These are phyloP conservation scores for Suillus weaverae DNA, from an alignment of 768 basidiomycete species.

Conservation along the genomic window DNA sequence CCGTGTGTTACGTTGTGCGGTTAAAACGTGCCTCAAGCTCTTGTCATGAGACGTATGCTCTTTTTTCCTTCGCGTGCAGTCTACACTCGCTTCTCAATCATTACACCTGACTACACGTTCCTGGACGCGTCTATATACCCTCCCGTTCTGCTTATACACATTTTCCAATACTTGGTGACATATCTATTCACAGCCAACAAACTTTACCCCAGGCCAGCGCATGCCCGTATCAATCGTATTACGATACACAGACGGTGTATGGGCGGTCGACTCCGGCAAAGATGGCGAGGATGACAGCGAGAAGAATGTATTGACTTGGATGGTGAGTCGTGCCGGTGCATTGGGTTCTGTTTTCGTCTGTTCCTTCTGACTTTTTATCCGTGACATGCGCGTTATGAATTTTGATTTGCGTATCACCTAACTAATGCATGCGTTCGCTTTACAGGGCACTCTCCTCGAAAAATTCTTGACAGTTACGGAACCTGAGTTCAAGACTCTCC, in stretches of 20 bases:
- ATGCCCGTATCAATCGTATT: slow-evolving; percentile 73
- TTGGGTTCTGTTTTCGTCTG: not conserved
- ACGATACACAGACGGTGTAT: slow-evolving; percentile 63
- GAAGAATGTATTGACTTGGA: slow-evolving; percentile 74
- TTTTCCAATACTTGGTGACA: slow-evolving; percentile 2
- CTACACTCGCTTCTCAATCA: not conserved
- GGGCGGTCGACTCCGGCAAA: slow-evolving; percentile 61
- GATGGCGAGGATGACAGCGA: slow-evolving; percentile 41
- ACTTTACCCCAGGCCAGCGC: slow-evolving; percentile 77
- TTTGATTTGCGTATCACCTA: not conserved
- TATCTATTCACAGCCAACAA: slow-evolving; percentile 42
- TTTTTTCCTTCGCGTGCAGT: not conserved
- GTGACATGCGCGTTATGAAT: not conserved
- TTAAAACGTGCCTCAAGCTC: not conserved
- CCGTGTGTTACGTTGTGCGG: not conserved
- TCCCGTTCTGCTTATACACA: not conserved
- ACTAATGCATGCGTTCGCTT: not conserved
- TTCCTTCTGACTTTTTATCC: not conserved
- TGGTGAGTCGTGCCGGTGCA: slow-evolving; percentile 44
- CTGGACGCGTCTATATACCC: not conserved
- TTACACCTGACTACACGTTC: not conserved
- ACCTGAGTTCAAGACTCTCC: slow-evolving; percentile 58
- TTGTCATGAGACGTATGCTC: not conserved
- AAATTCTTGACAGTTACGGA: slow-evolving; percentile 75
- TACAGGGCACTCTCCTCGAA: slow-evolving; percentile 85